Percentiles rank a stretch among this genome's conserved stretches.
Conservation (phyloP, 2,329 filamentous ascomycete genomes). For the Aspergillus sp. region DNA sequence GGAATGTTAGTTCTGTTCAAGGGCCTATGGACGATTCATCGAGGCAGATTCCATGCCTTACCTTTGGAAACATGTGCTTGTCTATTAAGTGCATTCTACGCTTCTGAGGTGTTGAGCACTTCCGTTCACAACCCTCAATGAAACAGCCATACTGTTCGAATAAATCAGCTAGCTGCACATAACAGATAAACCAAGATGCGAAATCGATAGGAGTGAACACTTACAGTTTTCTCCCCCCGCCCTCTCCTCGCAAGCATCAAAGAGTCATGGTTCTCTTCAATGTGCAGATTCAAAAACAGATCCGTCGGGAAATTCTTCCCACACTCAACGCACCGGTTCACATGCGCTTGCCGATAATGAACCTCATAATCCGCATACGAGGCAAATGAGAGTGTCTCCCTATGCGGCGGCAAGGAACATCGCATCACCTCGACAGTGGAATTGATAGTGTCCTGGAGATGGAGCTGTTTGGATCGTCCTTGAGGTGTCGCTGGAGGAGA, state of each 20-base stretch:
- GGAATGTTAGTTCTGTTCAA: background rate
- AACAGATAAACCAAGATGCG: background rate
- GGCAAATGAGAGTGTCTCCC: constrained; percentile 60
- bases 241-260: constrained; percentile 65
- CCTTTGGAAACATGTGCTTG: constrained; percentile 82
- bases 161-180: background rate
- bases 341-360: constrained; percentile 75
- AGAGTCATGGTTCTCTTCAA: constrained; percentile 85
- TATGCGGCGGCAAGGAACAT: constrained; percentile 77
- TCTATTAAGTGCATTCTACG: constrained; percentile 83
- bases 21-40: no score
- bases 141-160: constrained; percentile 70
- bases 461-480: constrained; percentile 49
- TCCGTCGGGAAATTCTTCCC: constrained; percentile 79
- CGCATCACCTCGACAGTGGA: constrained; percentile 53
- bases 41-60: constrained; percentile 15
- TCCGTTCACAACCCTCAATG: constrained; percentile 76
- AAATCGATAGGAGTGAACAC: constrained; percentile 24
- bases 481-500: constrained; percentile 20
- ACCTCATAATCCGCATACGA: constrained; percentile 76
- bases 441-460: constrained; percentile 49
- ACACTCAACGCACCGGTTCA: constrained; percentile 79
- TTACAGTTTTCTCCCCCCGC: constrained; percentile 76
- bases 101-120: constrained; percentile 77
- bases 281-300: constrained; percentile 74